Conservation (phyloP, 495 filamentous ascomycete species). For the Penicillium bialowiezense region DNA sequence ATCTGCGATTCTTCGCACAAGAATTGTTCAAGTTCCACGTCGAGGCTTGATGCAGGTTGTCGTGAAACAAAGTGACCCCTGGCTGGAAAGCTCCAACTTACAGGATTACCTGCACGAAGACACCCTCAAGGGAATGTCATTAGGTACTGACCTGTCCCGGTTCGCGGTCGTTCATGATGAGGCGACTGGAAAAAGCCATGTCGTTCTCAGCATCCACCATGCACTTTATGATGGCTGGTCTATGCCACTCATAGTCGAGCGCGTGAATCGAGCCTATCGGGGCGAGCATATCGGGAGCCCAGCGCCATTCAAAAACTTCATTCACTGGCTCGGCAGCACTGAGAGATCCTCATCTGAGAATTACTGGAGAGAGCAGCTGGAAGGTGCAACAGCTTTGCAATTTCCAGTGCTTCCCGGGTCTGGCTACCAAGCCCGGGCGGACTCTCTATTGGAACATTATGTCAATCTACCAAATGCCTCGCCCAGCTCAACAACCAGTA, state of each 20-base stretch:
- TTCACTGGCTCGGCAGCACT: neutral
- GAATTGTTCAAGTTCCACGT: constrained; percentile 35
- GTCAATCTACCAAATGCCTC: neutral
- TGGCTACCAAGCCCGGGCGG: constrained; percentile 1
- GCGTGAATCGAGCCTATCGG: constrained; percentile 4
- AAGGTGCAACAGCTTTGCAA: neutral
- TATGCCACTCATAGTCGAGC: constrained; percentile 31
- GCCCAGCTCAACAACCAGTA: constrained; percentile 14
- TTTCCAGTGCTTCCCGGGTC: neutral
- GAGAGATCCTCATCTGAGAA: neutral
- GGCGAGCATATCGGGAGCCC: neutral
- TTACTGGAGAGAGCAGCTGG: neutral
- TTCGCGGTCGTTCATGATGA: constrained; percentile 35
- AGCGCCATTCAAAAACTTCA: constrained; percentile 8
- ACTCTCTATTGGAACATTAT: neutral
- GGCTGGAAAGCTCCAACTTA: constrained; percentile 31
- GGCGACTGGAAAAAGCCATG: constrained; percentile 12
- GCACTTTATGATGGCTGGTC: constrained; percentile 62
- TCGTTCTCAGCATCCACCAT: constrained; percentile 58
- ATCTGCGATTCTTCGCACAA: constrained; percentile 43
- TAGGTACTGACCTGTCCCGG: constrained; percentile 45
- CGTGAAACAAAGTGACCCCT: constrained; percentile 31
- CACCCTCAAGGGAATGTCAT: constrained; percentile 34
- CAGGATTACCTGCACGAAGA: constrained; percentile 34
- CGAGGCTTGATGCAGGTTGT: constrained; percentile 44